Evolutionary conservation across 768 basidiomycete genomes (phyloP), one percentile per base, ranked within the genome.

Genomic region (Phaeolepiota aurea): DNA sequence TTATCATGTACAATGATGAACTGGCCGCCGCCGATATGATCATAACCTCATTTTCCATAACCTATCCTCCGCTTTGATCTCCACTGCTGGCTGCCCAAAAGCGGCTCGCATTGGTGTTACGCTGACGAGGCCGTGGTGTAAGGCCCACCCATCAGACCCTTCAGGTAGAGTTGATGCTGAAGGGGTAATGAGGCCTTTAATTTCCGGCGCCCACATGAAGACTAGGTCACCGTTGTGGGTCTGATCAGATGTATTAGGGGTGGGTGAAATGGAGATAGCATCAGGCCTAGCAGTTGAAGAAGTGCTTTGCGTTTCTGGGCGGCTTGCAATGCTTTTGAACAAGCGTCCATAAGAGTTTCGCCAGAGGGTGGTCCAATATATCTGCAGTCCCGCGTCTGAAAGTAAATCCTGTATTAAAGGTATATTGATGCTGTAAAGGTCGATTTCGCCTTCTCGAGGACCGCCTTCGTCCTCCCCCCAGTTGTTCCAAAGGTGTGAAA

Each of bases 391-490:
- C 38, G 71, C 70, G 21, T 75, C 69, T 30, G 68, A 61, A 34
- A 85, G 59, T 20, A 87, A 71, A 19, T 64, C 71, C 40, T 79
- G 72, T 37, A 91, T 71, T 56, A 96, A 68, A 16, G 92, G 91
- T 34, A 97, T 76, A 59, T 97, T 97, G 51, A 97, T 63, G 53
- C 68, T 89, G 62, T 91, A 91, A 16, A 92, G 65, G 55, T 88
- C 87, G 21, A 91, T 77, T 54, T 85, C 80, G 35, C 74, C 72
- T 40, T 69, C 58, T 25, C 77, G 69, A 32, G 76, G 53, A 14
- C 78, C 80, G 19, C 56, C 65, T 2, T 68, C 61, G 52, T 90
- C 87, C 42, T 63, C 58, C 7, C 87, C 92, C 91, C 91, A 94
- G 55, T 89, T 80, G 10, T 74, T 55, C 85, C 86, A 94, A 2